A percentile compares a stretch with the other conserved stretches of the same genome.
phyloP scores from a whole-genome alignment of 1,284 basidiomycete genomes.

The Fistulina hepatica region DNA sequence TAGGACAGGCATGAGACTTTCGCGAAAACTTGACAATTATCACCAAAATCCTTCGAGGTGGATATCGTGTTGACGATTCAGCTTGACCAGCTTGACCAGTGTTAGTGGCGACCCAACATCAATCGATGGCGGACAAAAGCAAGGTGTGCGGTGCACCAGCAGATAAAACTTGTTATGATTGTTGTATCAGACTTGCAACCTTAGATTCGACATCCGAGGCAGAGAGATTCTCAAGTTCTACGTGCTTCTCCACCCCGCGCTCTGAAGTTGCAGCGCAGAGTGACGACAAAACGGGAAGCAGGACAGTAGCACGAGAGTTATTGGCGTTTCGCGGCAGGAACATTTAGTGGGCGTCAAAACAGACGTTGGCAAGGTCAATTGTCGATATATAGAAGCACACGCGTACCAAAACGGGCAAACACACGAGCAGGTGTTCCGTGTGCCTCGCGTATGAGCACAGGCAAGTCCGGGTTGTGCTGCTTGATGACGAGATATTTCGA shows the following conservation, averaged over 20 bases:
- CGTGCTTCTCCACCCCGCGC: slow-evolving; percentile 68
- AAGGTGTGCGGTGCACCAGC: too few relatives aligned
- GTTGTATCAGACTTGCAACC: slow-evolving; percentile 46
- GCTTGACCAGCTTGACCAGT: too few relatives aligned
- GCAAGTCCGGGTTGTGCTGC: slow-evolving; percentile 82
- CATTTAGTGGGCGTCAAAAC: neutral
- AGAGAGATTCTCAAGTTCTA: slow-evolving; percentile 70
- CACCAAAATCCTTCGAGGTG: too few relatives aligned
- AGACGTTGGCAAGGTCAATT: slow-evolving; percentile 1
- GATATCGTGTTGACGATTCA: too few relatives aligned
- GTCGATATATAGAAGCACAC: slow-evolving; percentile 18
- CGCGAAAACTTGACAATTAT: too few relatives aligned
- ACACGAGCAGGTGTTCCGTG: slow-evolving; percentile 76
- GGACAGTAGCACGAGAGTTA: too few relatives aligned
- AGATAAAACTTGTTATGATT: too few relatives aligned
- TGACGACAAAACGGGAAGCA: slow-evolving; percentile 2
- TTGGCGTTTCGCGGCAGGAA: too few relatives aligned
- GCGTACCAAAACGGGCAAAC: slow-evolving; percentile 88
- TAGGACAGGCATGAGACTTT: too few relatives aligned
- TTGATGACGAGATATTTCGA: slow-evolving; percentile 77
- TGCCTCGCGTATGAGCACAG: slow-evolving; percentile 87
- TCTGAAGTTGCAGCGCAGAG: slow-evolving; percentile 32
- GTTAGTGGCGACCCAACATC: too few relatives aligned
- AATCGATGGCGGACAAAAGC: too few relatives aligned
- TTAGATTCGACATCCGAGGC: slow-evolving; percentile 61